Evolutionary conservation across 2,329 filamentous ascomycete genomes (phyloP), one percentile per base, ranked within the genome.

Genomic region (Xylariaceae sp.): DNA sequence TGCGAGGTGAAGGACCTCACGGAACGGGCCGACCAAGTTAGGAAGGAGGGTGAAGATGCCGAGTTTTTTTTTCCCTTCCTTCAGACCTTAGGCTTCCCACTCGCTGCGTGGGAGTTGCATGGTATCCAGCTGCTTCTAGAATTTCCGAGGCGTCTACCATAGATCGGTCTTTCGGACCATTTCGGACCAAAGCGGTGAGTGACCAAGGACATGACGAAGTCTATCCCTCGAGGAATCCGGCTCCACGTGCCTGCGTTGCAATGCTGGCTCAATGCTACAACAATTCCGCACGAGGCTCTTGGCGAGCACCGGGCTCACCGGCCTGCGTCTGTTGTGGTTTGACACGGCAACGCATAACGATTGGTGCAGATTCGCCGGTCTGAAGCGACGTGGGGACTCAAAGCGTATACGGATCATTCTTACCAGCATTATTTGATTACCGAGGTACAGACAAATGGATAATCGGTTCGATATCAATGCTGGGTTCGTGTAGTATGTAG

Each of bases 11-110:
- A 24, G 53, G 14, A 39, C 48, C 16, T 60, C 47, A 63, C 65
- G 65, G 67, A 61, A 67, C 65, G 62, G 63, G 49, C 67, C 65
- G 67, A 49, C 67, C 65, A 54, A 69, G 65, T 66, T 65, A 67
- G 67, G 65, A 67, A 68, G 67, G 65, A 68, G 53, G 37, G 24
- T 17, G 47, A 17, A 33, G 39, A 26, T 17, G 31, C 31, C 37
- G 33, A 50, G 31, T 12, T 36, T 53, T 51, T 52, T 26, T 29
- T 44, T 28, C 12, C 7, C 24, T 29, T 28, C 23, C 24, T 24
- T 33, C 45, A 53, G 51, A 45, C 34, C 41, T 48, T 46, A 24
- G 44, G n/a, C n/a, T n/a, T n/a, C 16, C 43, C 29, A 36, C 31
- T 24, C 34, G 23, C 29, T 50, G 56, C 46, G 51, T 47, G 43